Evolutionary conservation across 1,284 basidiomycete species (phyloP).

Genomic region (Lignosus rhinocerotis): DNA sequence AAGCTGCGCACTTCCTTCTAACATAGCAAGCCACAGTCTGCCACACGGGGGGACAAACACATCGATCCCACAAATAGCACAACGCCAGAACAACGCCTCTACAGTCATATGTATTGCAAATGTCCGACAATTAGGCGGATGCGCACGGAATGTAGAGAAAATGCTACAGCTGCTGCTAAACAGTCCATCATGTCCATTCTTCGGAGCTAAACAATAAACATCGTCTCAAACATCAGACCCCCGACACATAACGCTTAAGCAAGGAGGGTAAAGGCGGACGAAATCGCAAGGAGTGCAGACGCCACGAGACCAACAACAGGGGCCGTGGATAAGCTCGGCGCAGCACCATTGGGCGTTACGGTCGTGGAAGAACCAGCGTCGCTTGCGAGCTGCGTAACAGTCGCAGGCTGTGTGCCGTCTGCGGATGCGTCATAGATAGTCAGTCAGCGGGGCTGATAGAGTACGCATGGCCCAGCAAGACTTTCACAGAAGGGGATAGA

Average conservation of each 20-base stretch:
- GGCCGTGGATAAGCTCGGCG: conserved; percentile 23
- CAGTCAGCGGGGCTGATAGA: not conserved
- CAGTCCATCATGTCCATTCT: not conserved
- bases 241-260: conserved; percentile 26
- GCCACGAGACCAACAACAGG: conserved; percentile 25
- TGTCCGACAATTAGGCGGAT: conserved; percentile 1
- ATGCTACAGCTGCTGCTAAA: not conserved
- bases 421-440: not conserved
- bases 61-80: no score
- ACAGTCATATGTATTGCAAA: not conserved
- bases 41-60: no score
- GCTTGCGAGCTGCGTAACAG: conserved; percentile 38
- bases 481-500: conserved; percentile 3
- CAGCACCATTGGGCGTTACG: conserved; percentile 31
- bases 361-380: conserved; percentile 18
- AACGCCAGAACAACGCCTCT: not conserved
- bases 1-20: no score
- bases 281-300: conserved; percentile 33
- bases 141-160: not conserved
- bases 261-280: conserved; percentile 36
- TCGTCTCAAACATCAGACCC: not conserved
- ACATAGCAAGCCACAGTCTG: no score
- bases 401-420: conserved; percentile 43
- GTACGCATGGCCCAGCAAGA: not conserved
- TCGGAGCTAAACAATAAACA: not conserved